Percentiles rank a stretch among this genome's conserved stretches.
Conservation (phyloP, 1,284 basidiomycete species). For the Rhodotorula sp. region DNA sequence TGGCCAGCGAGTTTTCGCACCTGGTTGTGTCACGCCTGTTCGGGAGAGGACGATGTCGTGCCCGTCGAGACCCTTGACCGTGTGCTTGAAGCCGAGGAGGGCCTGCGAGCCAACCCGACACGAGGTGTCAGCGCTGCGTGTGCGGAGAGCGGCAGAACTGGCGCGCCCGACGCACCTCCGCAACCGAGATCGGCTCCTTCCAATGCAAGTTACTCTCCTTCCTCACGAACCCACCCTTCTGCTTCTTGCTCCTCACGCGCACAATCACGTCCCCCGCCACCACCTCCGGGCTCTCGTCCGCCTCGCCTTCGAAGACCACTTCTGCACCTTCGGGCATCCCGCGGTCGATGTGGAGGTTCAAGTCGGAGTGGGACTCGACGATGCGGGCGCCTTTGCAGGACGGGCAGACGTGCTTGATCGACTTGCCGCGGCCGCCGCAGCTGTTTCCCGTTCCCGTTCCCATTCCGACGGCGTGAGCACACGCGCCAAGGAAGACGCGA, state of each 20-base stretch:
- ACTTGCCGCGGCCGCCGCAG: slow-evolving; percentile 75
- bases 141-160: too few relatives aligned
- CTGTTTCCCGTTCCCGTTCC: too few relatives aligned
- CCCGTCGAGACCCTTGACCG: slow-evolving; percentile 85
- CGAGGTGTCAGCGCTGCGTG: too few relatives aligned
- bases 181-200: slow-evolving; percentile 80
- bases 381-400: slow-evolving; percentile 80
- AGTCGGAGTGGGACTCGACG: slow-evolving; percentile 59
- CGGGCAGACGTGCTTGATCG: slow-evolving; percentile 67
- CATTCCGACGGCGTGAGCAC: slow-evolving; percentile 51
- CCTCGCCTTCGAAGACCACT: slow-evolving; percentile 85
- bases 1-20: slow-evolving; percentile 53
- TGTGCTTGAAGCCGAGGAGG: slow-evolving; percentile 73
- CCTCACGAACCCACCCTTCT: slow-evolving; percentile 73
- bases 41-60: slow-evolving; percentile 70
- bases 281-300: slow-evolving; percentile 88
- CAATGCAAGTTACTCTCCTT: slow-evolving; percentile 87
- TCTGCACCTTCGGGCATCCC: slow-evolving; percentile 90
- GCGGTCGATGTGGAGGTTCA: slow-evolving; percentile 74
- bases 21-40: slow-evolving; percentile 82
- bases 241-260: slow-evolving; percentile 67
- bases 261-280: slow-evolving; percentile 87
- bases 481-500: too few relatives aligned
- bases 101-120: too few relatives aligned
- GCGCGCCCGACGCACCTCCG: slow-evolving; percentile 76